Base-by-base conservation (phyloP, 306 rosid species). In the Mucuna pruriens region DNA sequence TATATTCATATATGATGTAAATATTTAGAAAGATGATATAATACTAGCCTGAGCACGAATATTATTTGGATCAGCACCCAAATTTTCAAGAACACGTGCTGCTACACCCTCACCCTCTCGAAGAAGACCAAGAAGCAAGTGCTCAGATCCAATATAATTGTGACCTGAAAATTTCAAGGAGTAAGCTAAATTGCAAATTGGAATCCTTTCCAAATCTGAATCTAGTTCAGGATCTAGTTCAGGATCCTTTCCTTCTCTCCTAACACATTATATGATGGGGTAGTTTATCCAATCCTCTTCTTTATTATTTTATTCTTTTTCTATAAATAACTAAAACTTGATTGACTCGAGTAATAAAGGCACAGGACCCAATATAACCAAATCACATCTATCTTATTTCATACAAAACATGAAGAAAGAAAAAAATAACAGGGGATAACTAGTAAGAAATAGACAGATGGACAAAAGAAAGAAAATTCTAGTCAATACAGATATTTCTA, bases 71-170 rank as follows among this genome's bases (percentile, higher is more conserved):
- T 95, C 99, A 52, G 98, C 99, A 84, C 97, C 99, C 71, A 95
- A 80, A 75, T 88, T 95, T 80, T 95, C 99, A 74, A 95, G 98
- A 79, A 93, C 99, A 71, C 99, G 95, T 40, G 98, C 98, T 26
- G 99, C 99, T 45, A 95, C 99, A 33, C 99, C 97, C 77, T 95
- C 98, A 44, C 99, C 98, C 85, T 95, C 99, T 42, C 99, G 94
- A 51, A 95, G 99, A 75, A 95, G 88, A 77, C 99, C 99, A 77
- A 95, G 84, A 65, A 95, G 99, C 93, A 95, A 88, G 90, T 95
- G 99, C 87, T 95, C 99, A 2, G 99, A 90, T 77, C 98, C 99
- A 74, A 95, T 95, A 78, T 93, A 95, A 57, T 95, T 95, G 84
- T 95, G 99, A 55, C 99, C 99, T 95, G 80, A 52, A 67, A 80